phyloP scores from a whole-genome alignment of 2,329 filamentous ascomycete species.

The Aspergillus fijiensis region DNA sequence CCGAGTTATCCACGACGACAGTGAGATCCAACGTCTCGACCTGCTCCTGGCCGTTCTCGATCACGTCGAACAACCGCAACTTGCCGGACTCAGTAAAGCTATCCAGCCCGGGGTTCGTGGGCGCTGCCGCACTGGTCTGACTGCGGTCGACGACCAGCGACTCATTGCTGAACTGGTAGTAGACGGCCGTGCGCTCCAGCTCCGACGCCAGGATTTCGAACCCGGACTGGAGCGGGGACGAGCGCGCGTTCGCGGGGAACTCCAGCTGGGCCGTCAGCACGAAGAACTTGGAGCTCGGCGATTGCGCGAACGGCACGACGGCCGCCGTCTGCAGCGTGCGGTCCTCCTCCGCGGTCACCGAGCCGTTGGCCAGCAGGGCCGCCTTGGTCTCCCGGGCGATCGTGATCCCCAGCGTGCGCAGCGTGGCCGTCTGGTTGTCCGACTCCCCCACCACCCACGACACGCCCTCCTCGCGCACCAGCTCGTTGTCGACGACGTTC shows the following conservation, averaged over 20 bases:
- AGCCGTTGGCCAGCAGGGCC: constrained; percentile 3
- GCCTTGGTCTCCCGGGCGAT: constrained; percentile 19
- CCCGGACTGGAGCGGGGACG: constrained; percentile 9
- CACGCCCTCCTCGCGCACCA: constrained; percentile 5
- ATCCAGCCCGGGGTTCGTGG: constrained; percentile 14
- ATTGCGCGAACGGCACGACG: constrained; percentile 9
- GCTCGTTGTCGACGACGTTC: constrained; percentile 18
- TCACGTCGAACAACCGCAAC: constrained; percentile 19
- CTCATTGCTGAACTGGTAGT: constrained; percentile 24
- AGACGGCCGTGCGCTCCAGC: constrained; percentile 17
- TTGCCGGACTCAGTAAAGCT: constrained; percentile 12
- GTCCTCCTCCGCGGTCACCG: background rate
- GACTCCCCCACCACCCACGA: constrained; percentile 13
- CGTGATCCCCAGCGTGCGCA: constrained; percentile 20
- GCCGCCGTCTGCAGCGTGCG: background rate
- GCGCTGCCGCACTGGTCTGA: constrained; percentile 18
- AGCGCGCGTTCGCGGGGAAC: constrained; percentile 10
- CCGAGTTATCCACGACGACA: constrained; percentile 19
- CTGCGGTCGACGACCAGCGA: constrained; percentile 20
- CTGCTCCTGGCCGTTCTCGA: background rate
- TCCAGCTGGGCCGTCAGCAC: constrained; percentile 10
- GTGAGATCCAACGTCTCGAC: constrained; percentile 21
- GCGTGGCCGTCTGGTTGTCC: constrained; percentile 1
- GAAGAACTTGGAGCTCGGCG: constrained; percentile 13
- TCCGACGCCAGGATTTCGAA: constrained; percentile 20